Base-by-base conservation (phyloP, 2,329 filamentous ascomycete genomes). In the Curvularia hawaiiensis region DNA sequence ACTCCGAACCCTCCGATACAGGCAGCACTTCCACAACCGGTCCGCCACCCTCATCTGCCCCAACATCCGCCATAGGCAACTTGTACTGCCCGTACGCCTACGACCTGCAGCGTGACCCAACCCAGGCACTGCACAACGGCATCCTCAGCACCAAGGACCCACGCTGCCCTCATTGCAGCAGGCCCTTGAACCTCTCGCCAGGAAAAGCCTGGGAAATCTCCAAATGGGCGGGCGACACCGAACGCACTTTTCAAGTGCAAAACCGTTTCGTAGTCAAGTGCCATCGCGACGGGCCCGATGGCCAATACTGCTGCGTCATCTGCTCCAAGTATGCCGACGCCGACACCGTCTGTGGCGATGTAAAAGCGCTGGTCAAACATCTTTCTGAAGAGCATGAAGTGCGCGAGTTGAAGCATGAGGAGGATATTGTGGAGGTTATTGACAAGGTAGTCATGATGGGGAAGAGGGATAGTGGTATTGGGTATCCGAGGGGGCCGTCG, bases 251-350 rank as follows among this genome's bases (percentile, higher is more conserved):
- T 50, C 69, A 69, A 18, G 61, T 76, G 7, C 63, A 66, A 5
- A 75, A 74, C 50, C 72, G 73, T n/a, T 75, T 75, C 33, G 70
- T 74, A 0, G 72, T 75, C 16, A 75, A 75, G 43, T 74, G 73
- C 38, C 73, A 75, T 50, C 69, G 72, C 3, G 63, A 65, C 12
- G 65, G 69, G 11, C 65, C 65, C 3, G 71, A 75, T 46, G 71
- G 67, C 11, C 73, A 72, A 22, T 76, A 75, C 54, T 64, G 67
- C 3, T 76, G 74, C 35, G 69, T 75, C 8, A 60, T 76, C 1
- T 76, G 74, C 51, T 67, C 68, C n/a, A 59, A 60, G 39, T 59
- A 64, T 31, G 58, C 50, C 0, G 60, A 60, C 20, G 61, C 65
- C 3, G 67, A 74, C n/a, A 73, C 74, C 0, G 64, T 76, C 0